Conservation (phyloP, 768 basidiomycete species). For the Amanita inopinata region DNA sequence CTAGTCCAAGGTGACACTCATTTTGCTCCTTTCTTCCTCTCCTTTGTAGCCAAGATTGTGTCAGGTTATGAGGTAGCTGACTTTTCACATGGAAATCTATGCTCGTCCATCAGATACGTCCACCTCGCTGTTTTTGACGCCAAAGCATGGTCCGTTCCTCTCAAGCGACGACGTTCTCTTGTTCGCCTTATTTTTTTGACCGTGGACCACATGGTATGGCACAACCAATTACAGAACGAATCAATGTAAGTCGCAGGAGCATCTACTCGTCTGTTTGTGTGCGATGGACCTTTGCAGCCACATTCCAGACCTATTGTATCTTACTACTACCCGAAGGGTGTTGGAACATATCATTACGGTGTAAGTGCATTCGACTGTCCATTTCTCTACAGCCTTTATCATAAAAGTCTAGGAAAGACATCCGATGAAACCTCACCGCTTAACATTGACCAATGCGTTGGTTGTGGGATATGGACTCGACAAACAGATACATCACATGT, state of each 20-base stretch:
- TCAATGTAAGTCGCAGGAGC: slow-evolving; percentile 66
- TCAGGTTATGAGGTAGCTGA: too few relatives aligned
- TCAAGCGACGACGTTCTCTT: slow-evolving; percentile 57
- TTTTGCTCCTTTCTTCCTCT: too few relatives aligned
- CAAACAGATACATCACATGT: slow-evolving; percentile 89
- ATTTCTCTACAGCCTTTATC: not conserved
- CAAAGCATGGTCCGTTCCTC: slow-evolving; percentile 33
- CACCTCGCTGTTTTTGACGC: too few relatives aligned
- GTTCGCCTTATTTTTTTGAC: slow-evolving; percentile 67
- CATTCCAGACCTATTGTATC: slow-evolving; percentile 89
- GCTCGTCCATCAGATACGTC: too few relatives aligned
- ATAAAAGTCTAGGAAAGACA: slow-evolving; percentile 68
- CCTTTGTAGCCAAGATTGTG: too few relatives aligned
- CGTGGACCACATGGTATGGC: slow-evolving; percentile 62
- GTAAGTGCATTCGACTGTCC: slow-evolving; percentile 34
- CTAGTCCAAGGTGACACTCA: too few relatives aligned
- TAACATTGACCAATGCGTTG: slow-evolving; percentile 93
- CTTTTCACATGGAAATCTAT: too few relatives aligned
- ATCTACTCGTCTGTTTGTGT: too few relatives aligned
- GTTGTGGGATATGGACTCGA: slow-evolving; percentile 95
- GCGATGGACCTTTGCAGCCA: slow-evolving; percentile 21
- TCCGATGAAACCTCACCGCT: slow-evolving; percentile 96
- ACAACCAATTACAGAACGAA: slow-evolving; percentile 69
- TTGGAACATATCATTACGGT: slow-evolving; percentile 95
- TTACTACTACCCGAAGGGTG: slow-evolving; percentile 91